These are phyloP conservation scores for Aristolochia californica DNA, from an alignment of 164 flowering plant genomes.

Conservation along the genomic window DNA sequence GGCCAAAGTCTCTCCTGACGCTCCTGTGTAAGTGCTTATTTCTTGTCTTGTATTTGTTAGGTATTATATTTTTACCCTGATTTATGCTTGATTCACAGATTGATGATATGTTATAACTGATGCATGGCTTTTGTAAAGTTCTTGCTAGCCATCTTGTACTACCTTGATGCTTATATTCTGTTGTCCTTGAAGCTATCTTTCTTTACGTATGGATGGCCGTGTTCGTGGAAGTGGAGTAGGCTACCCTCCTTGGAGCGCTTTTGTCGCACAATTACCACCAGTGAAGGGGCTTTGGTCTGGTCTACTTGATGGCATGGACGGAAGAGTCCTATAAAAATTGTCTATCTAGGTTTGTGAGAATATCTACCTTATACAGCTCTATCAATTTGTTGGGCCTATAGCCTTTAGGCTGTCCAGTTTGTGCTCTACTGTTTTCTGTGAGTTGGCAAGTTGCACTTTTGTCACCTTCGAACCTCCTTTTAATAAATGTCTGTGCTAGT, in stretches of 20 bases:
- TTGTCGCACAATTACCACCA: slow-evolving; percentile 88
- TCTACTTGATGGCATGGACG: slow-evolving; percentile 93
- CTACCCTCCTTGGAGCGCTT: slow-evolving; percentile 96
- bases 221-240: slow-evolving; percentile 98
- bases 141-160: not conserved
- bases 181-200: slow-evolving; percentile 52
- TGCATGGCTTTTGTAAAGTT: not conserved
- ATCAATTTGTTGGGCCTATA: no score
- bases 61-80: not conserved
- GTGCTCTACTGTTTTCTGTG: no score
- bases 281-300: slow-evolving; percentile 91
- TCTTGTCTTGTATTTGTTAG: not conserved
- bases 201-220: slow-evolving; percentile 94
- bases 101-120: not conserved
- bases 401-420: no score
- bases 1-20: slow-evolving; percentile 70
- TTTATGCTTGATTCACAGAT: not conserved
- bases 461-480: no score
- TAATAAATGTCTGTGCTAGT: no score
- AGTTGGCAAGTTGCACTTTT: no score
- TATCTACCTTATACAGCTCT: no score
- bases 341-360: no score
- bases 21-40: slow-evolving; percentile 72
- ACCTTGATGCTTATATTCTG: not conserved
- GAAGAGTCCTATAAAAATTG: slow-evolving; percentile 47